Conservation (phyloP, 257 asterid species). For the Salvia splendens region DNA sequence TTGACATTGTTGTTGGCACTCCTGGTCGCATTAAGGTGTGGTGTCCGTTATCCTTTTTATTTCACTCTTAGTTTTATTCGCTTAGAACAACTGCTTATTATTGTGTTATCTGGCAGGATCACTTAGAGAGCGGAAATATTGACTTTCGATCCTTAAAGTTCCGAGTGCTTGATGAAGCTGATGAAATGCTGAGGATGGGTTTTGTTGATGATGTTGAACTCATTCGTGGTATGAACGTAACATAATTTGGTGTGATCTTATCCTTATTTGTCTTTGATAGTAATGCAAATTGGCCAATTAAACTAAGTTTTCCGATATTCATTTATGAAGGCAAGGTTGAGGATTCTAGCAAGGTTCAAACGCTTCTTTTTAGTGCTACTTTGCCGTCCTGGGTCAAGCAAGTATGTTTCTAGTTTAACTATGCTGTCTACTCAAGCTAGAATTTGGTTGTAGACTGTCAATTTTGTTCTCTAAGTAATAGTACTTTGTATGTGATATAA, state of each 20-base stretch:
- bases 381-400: constrained; percentile 87
- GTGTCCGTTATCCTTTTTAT: neutral
- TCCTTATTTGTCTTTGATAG: constrained; percentile 3
- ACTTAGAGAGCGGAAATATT: constrained; percentile 75
- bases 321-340: constrained; percentile 69
- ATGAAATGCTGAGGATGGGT: constrained; percentile 99
- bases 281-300: neutral
- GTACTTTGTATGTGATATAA: constrained; percentile 30
- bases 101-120: constrained; percentile 60
- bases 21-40: constrained; percentile 93
- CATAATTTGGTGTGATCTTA: neutral
- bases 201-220: constrained; percentile 98
- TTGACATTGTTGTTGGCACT: constrained; percentile 84
- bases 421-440: neutral
- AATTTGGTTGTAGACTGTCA: neutral
- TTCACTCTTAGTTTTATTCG: neutral
- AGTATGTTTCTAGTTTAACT: constrained; percentile 35
- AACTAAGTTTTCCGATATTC: constrained; percentile 20
- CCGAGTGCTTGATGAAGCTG: constrained; percentile 98
- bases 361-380: constrained; percentile 97
- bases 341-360: constrained; percentile 83
- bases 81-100: neutral
- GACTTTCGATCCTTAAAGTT: constrained; percentile 77
- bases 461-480: constrained; percentile 17
- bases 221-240: constrained; percentile 61